phyloP scores from a whole-genome alignment of 139 green algal genomes.

The Gonium pectorale region DNA sequence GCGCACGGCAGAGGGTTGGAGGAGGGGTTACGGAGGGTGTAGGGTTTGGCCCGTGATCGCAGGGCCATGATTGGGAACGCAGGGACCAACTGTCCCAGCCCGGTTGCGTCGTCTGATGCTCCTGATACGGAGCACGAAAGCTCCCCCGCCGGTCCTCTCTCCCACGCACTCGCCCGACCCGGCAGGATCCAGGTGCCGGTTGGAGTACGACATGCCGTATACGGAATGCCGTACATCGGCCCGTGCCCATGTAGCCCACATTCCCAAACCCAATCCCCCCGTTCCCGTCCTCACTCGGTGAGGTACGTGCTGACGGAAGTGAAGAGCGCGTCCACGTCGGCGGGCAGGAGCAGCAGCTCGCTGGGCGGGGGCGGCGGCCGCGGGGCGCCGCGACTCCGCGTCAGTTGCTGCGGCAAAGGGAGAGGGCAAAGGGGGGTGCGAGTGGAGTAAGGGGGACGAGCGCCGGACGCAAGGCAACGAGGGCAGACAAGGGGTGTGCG shows the following conservation, averaged over 20 bases:
- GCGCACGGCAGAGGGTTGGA: background rate
- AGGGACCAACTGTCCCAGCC: background rate
- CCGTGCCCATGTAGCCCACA: background rate
- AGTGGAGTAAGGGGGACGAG: background rate
- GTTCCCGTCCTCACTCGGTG: background rate
- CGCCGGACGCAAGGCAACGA: too few species aligned
- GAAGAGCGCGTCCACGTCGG: constrained; percentile 25
- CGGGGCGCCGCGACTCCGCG: constrained; percentile 2
- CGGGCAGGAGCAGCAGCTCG: background rate
- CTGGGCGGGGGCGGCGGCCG: background rate
- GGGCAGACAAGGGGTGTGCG: too few species aligned
- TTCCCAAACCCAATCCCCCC: background rate
- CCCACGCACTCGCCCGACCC: too few species aligned
- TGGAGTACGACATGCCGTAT: background rate
- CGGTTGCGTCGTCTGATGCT: too few species aligned
- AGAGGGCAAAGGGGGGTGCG: background rate
- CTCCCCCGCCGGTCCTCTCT: too few species aligned
- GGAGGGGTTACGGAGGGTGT: background rate
- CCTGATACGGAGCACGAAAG: too few species aligned
- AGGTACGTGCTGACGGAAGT: background rate
- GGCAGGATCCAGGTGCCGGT: too few species aligned
- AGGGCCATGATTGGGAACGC: background rate
- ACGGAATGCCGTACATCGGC: background rate
- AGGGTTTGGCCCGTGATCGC: background rate
- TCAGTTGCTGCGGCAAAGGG: constrained; percentile 26